Base-by-base conservation (phyloP, 768 basidiomycete genomes). In the Suillus clintonianus region DNA sequence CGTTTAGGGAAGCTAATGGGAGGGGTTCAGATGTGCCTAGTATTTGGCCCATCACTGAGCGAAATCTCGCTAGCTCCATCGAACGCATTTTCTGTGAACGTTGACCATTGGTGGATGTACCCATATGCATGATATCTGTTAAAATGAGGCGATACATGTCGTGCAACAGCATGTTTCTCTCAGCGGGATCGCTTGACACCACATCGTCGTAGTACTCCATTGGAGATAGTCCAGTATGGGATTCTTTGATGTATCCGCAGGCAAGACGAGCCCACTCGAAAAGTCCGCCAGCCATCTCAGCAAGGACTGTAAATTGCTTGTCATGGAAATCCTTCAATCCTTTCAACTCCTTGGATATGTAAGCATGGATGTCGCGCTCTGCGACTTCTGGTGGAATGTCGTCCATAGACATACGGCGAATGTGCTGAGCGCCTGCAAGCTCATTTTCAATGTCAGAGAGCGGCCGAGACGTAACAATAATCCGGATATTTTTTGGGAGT, bases 401-500 rank as follows among this genome's bases (percentile, higher is more conserved):
- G 19, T 55, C 54, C 54, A 55, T 32, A 10, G 54, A 55, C 14
- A 30, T 30, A 1, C 9, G 37, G 10, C 2, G 2, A 11, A 37
- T 37, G 3, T 50, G 48, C n/a, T 9, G 9, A 50, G 13, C 48
- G 17, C 30, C 30, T 0, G 6, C 0, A 22, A 50, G 3, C 14
- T 8, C 48, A 6, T 15, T 2, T 0, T 50, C 48, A 3, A 50
- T 50, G 14, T 22, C 37, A 11, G 1, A 17, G 19, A 32, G n/a
- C 8, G 34, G 51, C 17, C 65, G 64, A 27, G 64, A 45, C 8
- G 64, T 62, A 19, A 67, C 27, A 30, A 67, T 32, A 42, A 67
- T 22, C 2, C 64, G 58, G 45, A 64, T 61, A 36, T 55, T 55
- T 3, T 7, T 13, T 14, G 65, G 65, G 27, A 67, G 65, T 1